Conservation (phyloP, 768 basidiomycete species). For the Lepiota brunneoincarnata region DNA sequence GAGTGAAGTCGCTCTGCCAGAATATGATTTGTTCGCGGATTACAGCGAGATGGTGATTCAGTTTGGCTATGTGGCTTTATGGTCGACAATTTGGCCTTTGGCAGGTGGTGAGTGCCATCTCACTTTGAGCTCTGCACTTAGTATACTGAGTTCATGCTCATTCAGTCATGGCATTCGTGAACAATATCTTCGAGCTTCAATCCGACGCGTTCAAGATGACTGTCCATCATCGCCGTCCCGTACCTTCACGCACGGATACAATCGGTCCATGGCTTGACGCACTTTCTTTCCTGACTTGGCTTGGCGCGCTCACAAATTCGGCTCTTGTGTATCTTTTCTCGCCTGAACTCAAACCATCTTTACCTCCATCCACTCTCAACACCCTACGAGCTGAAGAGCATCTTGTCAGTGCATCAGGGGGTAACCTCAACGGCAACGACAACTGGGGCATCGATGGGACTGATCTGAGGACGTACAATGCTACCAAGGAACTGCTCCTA, state of each 20-base stretch:
- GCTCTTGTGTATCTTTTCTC: slow-evolving; percentile 82
- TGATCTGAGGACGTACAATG: slow-evolving; percentile 24
- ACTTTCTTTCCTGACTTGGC: slow-evolving; percentile 85
- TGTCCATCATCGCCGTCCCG: slow-evolving; percentile 77
- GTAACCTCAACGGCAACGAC: neutral
- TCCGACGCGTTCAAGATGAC: slow-evolving; percentile 96
- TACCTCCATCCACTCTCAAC: slow-evolving; percentile 17
- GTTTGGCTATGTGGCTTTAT: slow-evolving; percentile 90
- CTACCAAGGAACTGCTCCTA: slow-evolving; percentile 50
- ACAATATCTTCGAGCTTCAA: slow-evolving; percentile 90
- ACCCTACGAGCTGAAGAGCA: slow-evolving; percentile 19
- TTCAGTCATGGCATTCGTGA: slow-evolving; percentile 77
- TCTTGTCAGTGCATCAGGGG: slow-evolving; percentile 18
- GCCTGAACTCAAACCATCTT: neutral
- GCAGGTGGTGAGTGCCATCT: slow-evolving; percentile 56
- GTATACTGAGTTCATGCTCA: neutral
- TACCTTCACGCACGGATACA: slow-evolving; percentile 84
- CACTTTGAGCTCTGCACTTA: neutral
- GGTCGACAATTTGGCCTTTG: slow-evolving; percentile 94
- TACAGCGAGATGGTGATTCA: slow-evolving; percentile 97
- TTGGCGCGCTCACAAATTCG: slow-evolving; percentile 83
- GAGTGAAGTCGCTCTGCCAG: slow-evolving; percentile 73
- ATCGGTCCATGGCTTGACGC: slow-evolving; percentile 95
- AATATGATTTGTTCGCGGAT: slow-evolving; percentile 80
- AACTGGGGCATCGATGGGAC: slow-evolving; percentile 23